Evolutionary conservation across 176 grass and related monocot species (phyloP).

Genomic region (Calamus simplicifolius): DNA sequence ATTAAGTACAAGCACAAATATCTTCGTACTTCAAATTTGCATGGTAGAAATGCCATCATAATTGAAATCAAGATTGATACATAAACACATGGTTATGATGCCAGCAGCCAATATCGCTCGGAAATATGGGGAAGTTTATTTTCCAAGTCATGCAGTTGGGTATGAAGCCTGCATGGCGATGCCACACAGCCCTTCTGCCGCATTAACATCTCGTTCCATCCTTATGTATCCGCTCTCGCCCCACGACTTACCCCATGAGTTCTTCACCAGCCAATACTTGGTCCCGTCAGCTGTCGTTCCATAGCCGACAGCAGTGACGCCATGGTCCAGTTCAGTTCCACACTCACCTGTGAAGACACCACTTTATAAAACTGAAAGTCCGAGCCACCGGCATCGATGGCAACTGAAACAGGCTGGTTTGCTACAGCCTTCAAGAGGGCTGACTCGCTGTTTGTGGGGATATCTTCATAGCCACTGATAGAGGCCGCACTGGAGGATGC

Average conservation of each 20-base stretch:
- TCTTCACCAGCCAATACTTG: background rate
- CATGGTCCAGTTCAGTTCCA: slow-evolving; percentile 42
- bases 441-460: too few relatives aligned
- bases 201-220: slow-evolving; percentile 8
- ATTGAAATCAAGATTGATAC: too few relatives aligned
- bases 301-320: slow-evolving; percentile 27
- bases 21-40: too few relatives aligned
- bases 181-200: slow-evolving; percentile 4
- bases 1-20: too few relatives aligned
- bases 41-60: too few relatives aligned
- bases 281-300: too few relatives aligned
- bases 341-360: slow-evolving; percentile 42
- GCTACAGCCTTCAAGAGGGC: too few relatives aligned
- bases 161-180: slow-evolving; percentile 11
- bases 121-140: too few relatives aligned
- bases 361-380: slow-evolving; percentile 52
- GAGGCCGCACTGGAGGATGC: slow-evolving; percentile 1
- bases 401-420: background rate
- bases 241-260: slow-evolving; percentile 10
- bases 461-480: background rate
- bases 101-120: too few relatives aligned
- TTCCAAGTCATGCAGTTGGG: background rate
- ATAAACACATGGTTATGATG: too few relatives aligned
- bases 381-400: slow-evolving; percentile 27
- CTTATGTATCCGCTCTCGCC: slow-evolving; percentile 4